Percentiles rank a stretch among this genome's conserved stretches.
Conservation (phyloP, 1,284 basidiomycete genomes). For the Ganoderma lingzhi region DNA sequence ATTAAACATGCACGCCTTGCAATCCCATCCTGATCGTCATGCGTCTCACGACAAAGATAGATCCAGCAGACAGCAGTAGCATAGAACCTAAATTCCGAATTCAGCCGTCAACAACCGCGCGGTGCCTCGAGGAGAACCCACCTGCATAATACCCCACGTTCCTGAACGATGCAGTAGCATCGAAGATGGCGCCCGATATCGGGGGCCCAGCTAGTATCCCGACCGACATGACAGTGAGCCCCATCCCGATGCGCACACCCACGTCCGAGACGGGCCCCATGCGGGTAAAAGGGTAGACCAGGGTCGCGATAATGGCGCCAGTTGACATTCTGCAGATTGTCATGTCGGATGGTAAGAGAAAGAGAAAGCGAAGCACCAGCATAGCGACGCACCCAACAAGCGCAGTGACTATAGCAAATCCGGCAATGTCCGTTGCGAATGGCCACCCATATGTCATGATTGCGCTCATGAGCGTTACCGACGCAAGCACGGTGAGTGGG, state of each 20-base stretch:
- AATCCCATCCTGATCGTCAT: not conserved
- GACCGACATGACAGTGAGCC: slow-evolving; percentile 52
- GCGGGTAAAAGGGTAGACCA: slow-evolving; percentile 58
- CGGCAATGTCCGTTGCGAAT: slow-evolving; percentile 48
- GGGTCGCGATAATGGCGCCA: slow-evolving; percentile 62
- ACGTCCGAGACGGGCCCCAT: slow-evolving; percentile 63
- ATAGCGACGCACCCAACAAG: not conserved
- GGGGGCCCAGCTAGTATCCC: slow-evolving; percentile 58
- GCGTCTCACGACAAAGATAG: not conserved
- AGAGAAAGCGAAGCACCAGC: no score
- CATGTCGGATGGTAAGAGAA: slow-evolving; percentile 47
- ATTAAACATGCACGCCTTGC: no score
- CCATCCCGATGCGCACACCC: slow-evolving; percentile 61
- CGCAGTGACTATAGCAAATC: slow-evolving; percentile 49
- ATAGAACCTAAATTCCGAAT: not conserved
- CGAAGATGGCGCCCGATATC: slow-evolving; percentile 59
- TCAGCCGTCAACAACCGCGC: no score
- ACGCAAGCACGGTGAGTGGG: slow-evolving; percentile 60
- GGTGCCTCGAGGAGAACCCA: slow-evolving; percentile 21
- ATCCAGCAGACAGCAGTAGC: not conserved
- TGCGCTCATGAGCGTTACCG: slow-evolving; percentile 53
- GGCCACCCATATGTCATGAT: slow-evolving; percentile 66
- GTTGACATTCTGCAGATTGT: slow-evolving; percentile 52
- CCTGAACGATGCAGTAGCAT: slow-evolving; percentile 49
- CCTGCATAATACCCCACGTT: slow-evolving; percentile 65